Evolutionary conservation across 257 asterid genomes (phyloP), one percentile per base, ranked within the genome.

Genomic region (Solanum dulcamara): DNA sequence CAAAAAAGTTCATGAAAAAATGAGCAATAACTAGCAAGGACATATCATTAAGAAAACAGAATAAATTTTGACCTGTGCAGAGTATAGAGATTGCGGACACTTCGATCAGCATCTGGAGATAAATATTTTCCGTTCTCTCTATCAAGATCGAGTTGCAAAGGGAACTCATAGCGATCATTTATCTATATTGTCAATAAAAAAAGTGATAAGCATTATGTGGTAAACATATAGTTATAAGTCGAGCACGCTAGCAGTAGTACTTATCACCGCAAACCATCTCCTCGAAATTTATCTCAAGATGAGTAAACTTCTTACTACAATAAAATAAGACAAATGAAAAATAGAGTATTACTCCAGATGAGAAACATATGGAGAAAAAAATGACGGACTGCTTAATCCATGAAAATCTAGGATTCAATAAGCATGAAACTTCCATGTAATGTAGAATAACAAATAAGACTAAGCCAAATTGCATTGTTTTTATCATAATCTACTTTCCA

Each of bases 101-200:
- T 90, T 88, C 91, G 90, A 91, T 95, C 97, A 66, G 98, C 94
- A 6, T 95, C 97, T 59, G 97, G 98, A 46, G 98, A 92, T 26
- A 95, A 89, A 87, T 95, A 95, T 71, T 94, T 95, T 50, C 98
- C 95, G 85, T 92, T 86, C 89, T 93, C 97, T 89, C 94, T 91
- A 84, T 95, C 99, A 80, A 95, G 97, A 88, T 95, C 99, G 86
- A 95, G 98, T 91, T 94, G 92, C 93, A 93, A 90, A 20, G 98
- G 99, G 88, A 95, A 95, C 90, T 95, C 99, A 88, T 95, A 95
- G 17, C 97, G 92, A 84, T 94, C 98, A 92, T 95, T 95, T 91
- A 94, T 95, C 98, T 94, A 94, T 83, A 83, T 60, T 71, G 85
- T 24, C 89, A 89, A 17, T 67, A 4, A 46, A 70, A 74, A 59